These are phyloP conservation scores for Fusarium sp. DNA, from an alignment of 2,329 filamentous ascomycete genomes.

Conservation along the genomic window DNA sequence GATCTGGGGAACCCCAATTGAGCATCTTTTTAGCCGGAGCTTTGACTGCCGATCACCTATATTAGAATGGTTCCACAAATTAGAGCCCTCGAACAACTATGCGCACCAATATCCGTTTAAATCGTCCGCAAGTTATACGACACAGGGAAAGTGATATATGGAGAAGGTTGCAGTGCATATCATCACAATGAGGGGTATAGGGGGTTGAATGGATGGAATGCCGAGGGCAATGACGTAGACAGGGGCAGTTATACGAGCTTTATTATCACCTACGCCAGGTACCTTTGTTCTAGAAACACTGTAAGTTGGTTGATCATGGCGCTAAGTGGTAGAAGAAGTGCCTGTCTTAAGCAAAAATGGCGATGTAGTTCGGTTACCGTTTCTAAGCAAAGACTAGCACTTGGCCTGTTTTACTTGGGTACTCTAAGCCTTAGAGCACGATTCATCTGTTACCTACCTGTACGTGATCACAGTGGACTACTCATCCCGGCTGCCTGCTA, in stretches of 20 bases:
- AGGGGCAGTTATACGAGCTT: not conserved
- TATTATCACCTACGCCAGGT: no score
- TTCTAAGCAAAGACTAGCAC: no score
- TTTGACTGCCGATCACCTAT: not conserved
- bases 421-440: no score
- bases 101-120: slow-evolving; percentile 21
- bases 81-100: not conserved
- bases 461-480: not conserved
- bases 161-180: not conserved
- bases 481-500: not conserved
- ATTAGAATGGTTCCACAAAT: slow-evolving; percentile 25
- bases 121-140: not conserved
- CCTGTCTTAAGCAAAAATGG: no score
- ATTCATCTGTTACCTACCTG: no score
- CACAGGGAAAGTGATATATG: not conserved
- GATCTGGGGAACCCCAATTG: slow-evolving; percentile 16
- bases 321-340: no score
- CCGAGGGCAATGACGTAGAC: not conserved
- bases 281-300: not conserved
- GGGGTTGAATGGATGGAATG: no score
- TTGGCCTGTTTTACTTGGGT: no score
- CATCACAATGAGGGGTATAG: not conserved
- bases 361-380: no score
- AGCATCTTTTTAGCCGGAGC: slow-evolving; percentile 2
- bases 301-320: no score